Base-by-base conservation (phyloP, 176 grass and related monocot genomes). In the Avena insularis region DNA sequence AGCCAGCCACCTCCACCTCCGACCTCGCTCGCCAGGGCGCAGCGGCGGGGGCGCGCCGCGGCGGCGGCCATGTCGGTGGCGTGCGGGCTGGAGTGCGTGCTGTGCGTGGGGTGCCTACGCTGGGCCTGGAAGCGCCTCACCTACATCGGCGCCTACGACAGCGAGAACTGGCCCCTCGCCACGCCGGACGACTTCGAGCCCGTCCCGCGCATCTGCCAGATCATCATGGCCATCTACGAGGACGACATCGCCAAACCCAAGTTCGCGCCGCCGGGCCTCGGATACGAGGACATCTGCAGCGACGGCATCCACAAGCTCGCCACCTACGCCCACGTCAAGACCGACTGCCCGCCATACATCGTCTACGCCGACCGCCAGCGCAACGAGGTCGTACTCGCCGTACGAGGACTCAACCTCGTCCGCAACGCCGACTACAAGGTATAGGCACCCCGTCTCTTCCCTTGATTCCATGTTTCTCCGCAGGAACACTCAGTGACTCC, bases 91-190 rank as follows among this genome's bases (percentile, higher is more conserved):
- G 97, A 97, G 83, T 99, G 94, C 40, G 92, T 99, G 87, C 89
- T 97, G 51, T 99, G 89, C 85, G 53, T 94, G 53, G 97, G 97
- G 1, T 99, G 89, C 89, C 55, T 92, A 33, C 89, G 97, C 3
- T 99, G 97, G 97, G 89, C 91, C 45, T 97, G 94, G 92, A 99
- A 97, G 92, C 94, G 94, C 12, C 75, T 91, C 73, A 90, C 97
- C 85, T 97, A 97, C 92, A 90, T 99, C 80, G 97, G 97, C 61
- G 89, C 87, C n/a, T 99, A 99, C 92, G 97, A 99, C 94, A 99
- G 97, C 83, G 97, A 99, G 94, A 78, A 90, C 27, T 99, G 94
- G 97, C 94, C 92, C 11, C 23, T 83, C 63, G 97, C 94, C 60
- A 20, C 83, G 8, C 10, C 77, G 8, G 92, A 72, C 0, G 97